phyloP scores from a whole-genome alignment of 345 rosid species.

The Zanthoxylum bungeanum region DNA sequence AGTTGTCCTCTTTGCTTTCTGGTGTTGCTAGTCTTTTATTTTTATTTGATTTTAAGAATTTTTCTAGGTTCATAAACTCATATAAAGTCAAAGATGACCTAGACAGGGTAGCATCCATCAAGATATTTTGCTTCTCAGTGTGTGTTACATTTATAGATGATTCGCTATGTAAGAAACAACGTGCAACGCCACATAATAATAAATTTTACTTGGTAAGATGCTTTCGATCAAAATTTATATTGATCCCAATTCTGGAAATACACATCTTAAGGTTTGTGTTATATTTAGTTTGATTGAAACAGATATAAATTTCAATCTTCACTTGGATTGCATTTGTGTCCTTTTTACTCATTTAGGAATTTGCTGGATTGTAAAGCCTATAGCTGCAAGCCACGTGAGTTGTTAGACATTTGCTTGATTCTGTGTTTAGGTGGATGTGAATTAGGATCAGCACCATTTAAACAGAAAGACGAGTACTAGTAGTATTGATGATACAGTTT shows the following conservation, averaged over 20 bases:
- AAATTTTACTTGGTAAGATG: too few species aligned
- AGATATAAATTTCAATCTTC: not conserved
- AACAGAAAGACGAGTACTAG: not conserved
- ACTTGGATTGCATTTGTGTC: not conserved
- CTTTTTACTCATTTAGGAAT: not conserved
- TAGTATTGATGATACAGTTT: not conserved
- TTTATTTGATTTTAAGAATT: too few species aligned
- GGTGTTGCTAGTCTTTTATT: not conserved
- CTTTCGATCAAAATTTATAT: too few species aligned
- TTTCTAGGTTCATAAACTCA: not conserved
- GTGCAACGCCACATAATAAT: not conserved
- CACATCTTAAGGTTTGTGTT: too few species aligned
- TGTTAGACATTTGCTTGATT: not conserved
- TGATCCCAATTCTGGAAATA: too few species aligned
- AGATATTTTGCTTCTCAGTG: not conserved
- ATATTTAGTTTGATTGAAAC: not conserved
- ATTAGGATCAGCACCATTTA: not conserved
- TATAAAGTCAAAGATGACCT: not conserved
- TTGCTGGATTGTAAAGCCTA: not conserved
- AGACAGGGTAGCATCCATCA: not conserved
- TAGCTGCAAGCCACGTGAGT: not conserved
- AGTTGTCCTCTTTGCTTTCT: not conserved
- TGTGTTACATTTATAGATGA: not conserved
- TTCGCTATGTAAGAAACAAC: not conserved
- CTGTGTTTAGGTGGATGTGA: too few species aligned